Base-by-base conservation (phyloP, 495 filamentous ascomycete species). In the Rhypophila decipiens region DNA sequence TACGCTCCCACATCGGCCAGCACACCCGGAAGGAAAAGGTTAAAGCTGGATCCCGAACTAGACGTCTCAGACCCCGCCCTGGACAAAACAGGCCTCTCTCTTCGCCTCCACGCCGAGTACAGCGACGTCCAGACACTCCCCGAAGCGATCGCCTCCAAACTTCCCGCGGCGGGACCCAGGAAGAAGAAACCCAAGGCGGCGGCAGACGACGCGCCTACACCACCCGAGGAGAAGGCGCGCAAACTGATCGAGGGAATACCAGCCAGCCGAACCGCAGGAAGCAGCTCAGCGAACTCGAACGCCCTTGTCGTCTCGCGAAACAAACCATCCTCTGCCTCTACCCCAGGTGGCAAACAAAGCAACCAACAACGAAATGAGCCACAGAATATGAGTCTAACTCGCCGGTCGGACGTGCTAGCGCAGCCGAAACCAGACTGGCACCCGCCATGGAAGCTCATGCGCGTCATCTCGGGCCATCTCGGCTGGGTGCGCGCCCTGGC, bases 371-470 rank as follows among this genome's bases (percentile, higher is more conserved):
- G 55, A 21, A 57, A 56, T 53, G 58, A 63, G 42, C 52, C 55
- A 11, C 52, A 58, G 44, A 35, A 58, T 15, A 47, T 51, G 64
- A 85, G 79, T 54, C 68, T 90, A 50, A 75, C 85, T 39, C 74
- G 82, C 45, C 76, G 80, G 44, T 79, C 86, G 31, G 83, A 80
- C 24, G 75, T 79, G 24, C 74, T 85, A 15, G 74, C 83, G 55
- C 89, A 91, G 59, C 69, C 83, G 49, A 84, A 79, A 54, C 94
- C 94, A 10, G 82, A 93, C 35, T 99, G 94, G 94, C 91, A 97
- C 61, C 76, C 91, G 41, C 94, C 94, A 23, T 97, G 94, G 94
- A 96, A 97, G 77, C 80, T 97, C 51, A 90, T 95, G 85, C 78
- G 94, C 44, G 93, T 99, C 45, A 95, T 99, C 47, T 95, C 88